Base-by-base conservation (phyloP, 1,284 basidiomycete genomes). In the Heliocybe sulcata region DNA sequence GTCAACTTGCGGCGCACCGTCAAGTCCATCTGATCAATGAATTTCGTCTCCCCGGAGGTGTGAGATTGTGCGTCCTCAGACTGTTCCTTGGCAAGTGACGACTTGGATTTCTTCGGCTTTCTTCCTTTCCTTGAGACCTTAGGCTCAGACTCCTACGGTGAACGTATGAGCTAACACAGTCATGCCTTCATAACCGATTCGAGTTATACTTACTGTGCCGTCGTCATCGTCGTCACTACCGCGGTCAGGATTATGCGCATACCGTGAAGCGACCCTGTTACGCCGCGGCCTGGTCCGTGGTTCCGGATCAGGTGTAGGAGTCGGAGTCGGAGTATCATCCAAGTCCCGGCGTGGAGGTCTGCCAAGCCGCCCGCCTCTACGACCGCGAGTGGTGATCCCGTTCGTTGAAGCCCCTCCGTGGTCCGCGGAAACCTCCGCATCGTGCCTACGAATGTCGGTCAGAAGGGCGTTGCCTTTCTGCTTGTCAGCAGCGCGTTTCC, bases 381-480 rank as follows among this genome's bases (percentile, higher is more conserved):
- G 19, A 3, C 35, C 23, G 11, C 52, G 53, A 10, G 35, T 54
- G n/a, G 11, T 23, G 19, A 23, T 3, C 22, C 22, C 53, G 42
- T 27, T 49, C 4, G 45, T 20, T 6, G 29, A 31, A 31, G 6
- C 29, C 72, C 65, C 4, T 61, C 54, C 9, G 16, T 29, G 20
- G 35, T 57, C 61, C 51, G 64, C 58, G 65, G 73, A 67, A 9
- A 89, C 78, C 60, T 90, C 85, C 54, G 83, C 84, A 67, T 90
- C 87, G 60, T 87, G 85, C 68, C 83, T 77, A 50, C 80, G 75
- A 59, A 92, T 92, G 67, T 92, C 89, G n/a, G 86, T 75, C 56
- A 92, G 71, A 45, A 92, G 70, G 0, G 83, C 89, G 63, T 88
- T 90, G 53, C 87, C 86, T 68, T 85, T 87, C 71, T 83, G 82